Percentiles rank a stretch among this genome's conserved stretches.
These are phyloP conservation scores for Rutstroemia sp. DNA, from an alignment of 2,329 filamentous ascomycete species.

Conservation along the genomic window DNA sequence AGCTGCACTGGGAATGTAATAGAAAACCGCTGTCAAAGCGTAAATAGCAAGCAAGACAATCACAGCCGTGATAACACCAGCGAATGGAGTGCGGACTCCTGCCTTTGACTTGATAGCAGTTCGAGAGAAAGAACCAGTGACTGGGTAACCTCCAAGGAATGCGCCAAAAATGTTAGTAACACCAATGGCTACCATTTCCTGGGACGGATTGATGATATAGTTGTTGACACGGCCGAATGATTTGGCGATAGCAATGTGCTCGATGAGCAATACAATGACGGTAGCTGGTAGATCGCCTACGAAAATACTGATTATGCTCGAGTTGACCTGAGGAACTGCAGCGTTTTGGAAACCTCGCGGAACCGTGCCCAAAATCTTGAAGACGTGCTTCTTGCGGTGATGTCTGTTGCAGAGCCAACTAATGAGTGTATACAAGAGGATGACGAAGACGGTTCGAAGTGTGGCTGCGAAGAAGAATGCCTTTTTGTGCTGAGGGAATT, in stretches of 20 bases:
- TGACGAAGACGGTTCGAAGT: constrained; percentile 83
- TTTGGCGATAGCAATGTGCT: constrained; percentile 95
- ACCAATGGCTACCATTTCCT: constrained; percentile 92
- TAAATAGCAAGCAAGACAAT: constrained; percentile 89
- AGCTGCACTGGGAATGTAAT: constrained; percentile 77
- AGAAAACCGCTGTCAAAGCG: constrained; percentile 81
- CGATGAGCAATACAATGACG: constrained; percentile 90
- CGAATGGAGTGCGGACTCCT: constrained; percentile 84
- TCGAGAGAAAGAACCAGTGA: constrained; percentile 90
- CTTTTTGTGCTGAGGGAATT: constrained; percentile 62
- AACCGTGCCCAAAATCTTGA: constrained; percentile 68
- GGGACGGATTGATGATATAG: constrained; percentile 90
- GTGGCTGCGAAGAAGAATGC: constrained; percentile 86
- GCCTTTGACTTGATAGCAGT: constrained; percentile 98
- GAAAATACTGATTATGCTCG: constrained; percentile 60
- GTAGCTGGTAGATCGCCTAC: constrained; percentile 69
- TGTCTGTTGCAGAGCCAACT: constrained; percentile 77
- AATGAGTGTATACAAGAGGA: constrained; percentile 85
- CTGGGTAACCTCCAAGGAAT: constrained; percentile 85
- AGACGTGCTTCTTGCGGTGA: constrained; percentile 53
- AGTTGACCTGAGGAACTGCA: constrained; percentile 61
- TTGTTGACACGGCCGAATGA: constrained; percentile 95
- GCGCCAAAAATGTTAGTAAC: constrained; percentile 84
- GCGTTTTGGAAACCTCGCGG: constrained; percentile 83
- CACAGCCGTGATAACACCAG: constrained; percentile 78